Conservation (phyloP, 2,329 filamentous ascomycete species). For the Drechslerella dactyloides region DNA sequence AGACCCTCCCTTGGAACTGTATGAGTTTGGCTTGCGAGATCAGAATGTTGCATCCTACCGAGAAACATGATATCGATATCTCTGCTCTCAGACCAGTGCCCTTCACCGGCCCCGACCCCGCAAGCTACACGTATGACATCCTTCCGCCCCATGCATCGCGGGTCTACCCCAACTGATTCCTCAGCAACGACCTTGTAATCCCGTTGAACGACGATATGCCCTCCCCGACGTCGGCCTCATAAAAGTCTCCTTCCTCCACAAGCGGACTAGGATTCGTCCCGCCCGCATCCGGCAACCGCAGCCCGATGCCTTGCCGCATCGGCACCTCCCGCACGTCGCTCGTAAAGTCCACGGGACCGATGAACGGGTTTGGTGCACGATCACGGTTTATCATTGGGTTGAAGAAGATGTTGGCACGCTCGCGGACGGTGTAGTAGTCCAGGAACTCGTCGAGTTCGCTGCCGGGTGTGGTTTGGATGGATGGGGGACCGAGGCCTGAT, state of each 20-base stretch:
- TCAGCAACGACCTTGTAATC: conserved; percentile 14
- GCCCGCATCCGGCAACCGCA: background rate
- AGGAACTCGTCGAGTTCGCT: conserved; percentile 35
- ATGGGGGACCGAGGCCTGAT: conserved; percentile 13
- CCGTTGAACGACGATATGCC: conserved; percentile 9
- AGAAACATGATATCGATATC: no score
- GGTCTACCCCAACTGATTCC: conserved; percentile 5
- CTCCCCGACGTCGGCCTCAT: conserved; percentile 8
- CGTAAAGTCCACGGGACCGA: conserved; percentile 13
- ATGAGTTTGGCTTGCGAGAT: no score
- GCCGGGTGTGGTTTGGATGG: conserved; percentile 8
- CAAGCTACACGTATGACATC: no score
- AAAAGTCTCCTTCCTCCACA: background rate
- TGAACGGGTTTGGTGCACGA: conserved; percentile 8
- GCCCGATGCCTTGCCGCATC: background rate
- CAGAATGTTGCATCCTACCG: no score
- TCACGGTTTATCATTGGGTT: no score
- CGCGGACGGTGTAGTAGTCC: conserved; percentile 19
- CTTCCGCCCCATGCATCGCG: no score
- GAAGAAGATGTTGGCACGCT: background rate
- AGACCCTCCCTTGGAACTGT: no score
- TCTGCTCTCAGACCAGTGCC: no score
- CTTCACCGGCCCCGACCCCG: no score
- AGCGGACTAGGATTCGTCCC: conserved; percentile 7
- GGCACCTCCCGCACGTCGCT: background rate